Base-by-base conservation (phyloP, 257 asterid species). In the Jaltomata sinuosa region DNA sequence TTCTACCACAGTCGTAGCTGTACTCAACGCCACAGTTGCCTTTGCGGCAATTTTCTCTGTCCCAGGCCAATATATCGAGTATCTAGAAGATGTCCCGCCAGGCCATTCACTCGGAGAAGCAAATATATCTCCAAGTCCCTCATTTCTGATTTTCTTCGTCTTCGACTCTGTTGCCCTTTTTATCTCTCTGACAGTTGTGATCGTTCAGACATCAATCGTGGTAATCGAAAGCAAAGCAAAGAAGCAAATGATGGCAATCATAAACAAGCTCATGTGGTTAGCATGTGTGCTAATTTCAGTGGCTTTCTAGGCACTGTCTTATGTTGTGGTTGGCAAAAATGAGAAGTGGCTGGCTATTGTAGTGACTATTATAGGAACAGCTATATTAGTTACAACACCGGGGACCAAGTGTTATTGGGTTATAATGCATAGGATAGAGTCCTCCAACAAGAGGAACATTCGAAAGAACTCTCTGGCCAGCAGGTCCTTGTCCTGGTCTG, bases 201-300 rank as follows among this genome's bases (percentile, higher is more conserved):
- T 90, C 9, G 91, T 90, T 50, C 93, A 89, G 67, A 90, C 93
- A 45, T 90, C 93, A 6, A 85, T 90, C 31, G 91, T 90, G 57
- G 90, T 89, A 12, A 87, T 89, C 8, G 93, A 90, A 81, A 87
- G 91, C 87, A 89, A 86, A 83, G 93, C 93, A 9, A 90, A 90
- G 91, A 90, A 90, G 84, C 88, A 87, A 82, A 89, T 90, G 93
- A 90, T 90, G 93, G 93, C 93, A 9, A 67, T 90, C 61, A 90
- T 90, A 52, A 90, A 90, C 90, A 90, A 90, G 87, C 88, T 90
- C 0, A 89, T 90, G 93, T 90, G 93, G 93, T 77, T 90, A 67
- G 93, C 93, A 1, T 89, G 93, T 55, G 90, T 90, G 57, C 82
- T 90, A 5, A 80, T 90, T 36, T 89, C 93, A 0, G 91, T 90